Percentiles rank a stretch among this genome's conserved stretches.
phyloP scores from a whole-genome alignment of 805 yeast species.

The Yarrowia sp. region DNA sequence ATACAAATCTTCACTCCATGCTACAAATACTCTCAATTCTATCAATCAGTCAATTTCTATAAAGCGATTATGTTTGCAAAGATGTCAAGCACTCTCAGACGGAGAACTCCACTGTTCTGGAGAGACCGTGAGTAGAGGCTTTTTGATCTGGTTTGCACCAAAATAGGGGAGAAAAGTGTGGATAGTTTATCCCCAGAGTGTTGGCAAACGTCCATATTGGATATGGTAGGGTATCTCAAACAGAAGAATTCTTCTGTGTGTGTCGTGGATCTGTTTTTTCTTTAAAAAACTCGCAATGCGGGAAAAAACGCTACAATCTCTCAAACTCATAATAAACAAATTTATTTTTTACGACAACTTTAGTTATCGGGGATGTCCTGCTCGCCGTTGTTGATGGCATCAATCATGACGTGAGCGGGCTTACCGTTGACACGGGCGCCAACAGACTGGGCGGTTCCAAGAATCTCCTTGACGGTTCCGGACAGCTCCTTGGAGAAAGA shows the following conservation, averaged over 20 bases:
- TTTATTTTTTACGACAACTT: constrained; percentile 27
- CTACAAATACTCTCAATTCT: no score
- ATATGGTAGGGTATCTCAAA: no score
- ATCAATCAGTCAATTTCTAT: not conserved
- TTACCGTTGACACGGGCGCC: constrained; percentile 99
- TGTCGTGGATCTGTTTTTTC: constrained; percentile 14
- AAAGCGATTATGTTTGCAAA: not conserved
- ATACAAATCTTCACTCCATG: no score
- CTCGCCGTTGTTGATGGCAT: constrained; percentile 97
- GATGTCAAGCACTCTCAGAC: constrained; percentile 18
- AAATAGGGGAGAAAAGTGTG: constrained; percentile 79
- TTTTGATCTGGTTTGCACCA: constrained; percentile 76
- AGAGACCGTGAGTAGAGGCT: constrained; percentile 19
- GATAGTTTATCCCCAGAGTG: constrained; percentile 80
- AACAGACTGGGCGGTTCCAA: constrained; percentile 99
- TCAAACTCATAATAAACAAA: not conserved
- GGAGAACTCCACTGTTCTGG: constrained; percentile 25
- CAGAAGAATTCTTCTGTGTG: no score
- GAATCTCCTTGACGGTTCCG: constrained; percentile 96
- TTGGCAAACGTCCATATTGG: constrained; percentile 60
- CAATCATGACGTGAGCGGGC: constrained; percentile 99
- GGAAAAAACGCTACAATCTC: not conserved
- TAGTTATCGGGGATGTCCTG: constrained; percentile 56
- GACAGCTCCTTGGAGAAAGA: constrained; percentile 97
- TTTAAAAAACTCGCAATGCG: not conserved